These are phyloP conservation scores for Lablab purpureus DNA, from an alignment of 306 rosid species.

Conservation along the genomic window DNA sequence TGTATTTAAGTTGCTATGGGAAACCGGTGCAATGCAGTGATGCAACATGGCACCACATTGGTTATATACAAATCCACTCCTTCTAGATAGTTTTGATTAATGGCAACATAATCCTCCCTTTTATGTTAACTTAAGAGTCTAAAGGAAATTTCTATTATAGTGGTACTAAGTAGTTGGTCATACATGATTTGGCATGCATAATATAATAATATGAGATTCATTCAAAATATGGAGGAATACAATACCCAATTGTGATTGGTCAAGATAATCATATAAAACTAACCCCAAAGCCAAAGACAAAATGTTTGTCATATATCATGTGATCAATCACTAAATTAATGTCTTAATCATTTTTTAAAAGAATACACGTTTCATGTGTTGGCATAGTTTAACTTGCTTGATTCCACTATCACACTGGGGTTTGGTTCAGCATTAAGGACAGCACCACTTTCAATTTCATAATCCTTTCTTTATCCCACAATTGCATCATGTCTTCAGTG, in stretches of 20 bases:
- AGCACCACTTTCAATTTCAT: conserved; percentile 16
- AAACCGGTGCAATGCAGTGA: conserved; percentile 36
- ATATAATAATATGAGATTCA: conserved; percentile 29
- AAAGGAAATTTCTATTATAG: neutral
- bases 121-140: conserved; percentile 1
- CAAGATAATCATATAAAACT: conserved; percentile 43
- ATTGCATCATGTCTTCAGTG: neutral
- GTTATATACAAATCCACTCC: neutral
- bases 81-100: conserved; percentile 34
- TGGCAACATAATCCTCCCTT: conserved; percentile 6
- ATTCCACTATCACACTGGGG: conserved; percentile 1
- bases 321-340: conserved; percentile 43
- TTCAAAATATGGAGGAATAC: neutral
- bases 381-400: conserved; percentile 38
- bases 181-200: conserved; percentile 30
- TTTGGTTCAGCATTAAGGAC: conserved; percentile 25
- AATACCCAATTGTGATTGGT: conserved; percentile 34
- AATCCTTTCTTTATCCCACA: conserved; percentile 24
- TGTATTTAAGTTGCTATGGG: conserved; percentile 28
- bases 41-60: conserved; percentile 44
- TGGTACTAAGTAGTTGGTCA: neutral
- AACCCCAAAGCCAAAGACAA: neutral
- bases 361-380: conserved; percentile 36
- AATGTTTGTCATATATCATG: neutral
- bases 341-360: conserved; percentile 9